Evolutionary conservation across 495 filamentous ascomycete genomes (phyloP), one percentile per base, ranked within the genome.

Genomic region (Lophiostoma macrostomum): DNA sequence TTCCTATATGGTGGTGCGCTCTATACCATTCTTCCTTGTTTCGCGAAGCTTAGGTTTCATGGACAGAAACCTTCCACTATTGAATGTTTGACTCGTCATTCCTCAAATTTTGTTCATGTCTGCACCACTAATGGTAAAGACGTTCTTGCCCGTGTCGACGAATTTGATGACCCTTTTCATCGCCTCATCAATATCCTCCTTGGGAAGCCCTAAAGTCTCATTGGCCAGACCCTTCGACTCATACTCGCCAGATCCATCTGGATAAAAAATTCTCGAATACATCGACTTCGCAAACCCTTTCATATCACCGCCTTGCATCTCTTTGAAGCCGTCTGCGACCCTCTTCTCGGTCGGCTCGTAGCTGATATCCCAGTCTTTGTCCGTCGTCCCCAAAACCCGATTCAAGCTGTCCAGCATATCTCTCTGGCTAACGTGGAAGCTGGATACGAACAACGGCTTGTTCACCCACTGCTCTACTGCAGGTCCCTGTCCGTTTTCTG

Each of bases 181-280:
- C 5, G 64, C 64, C 62, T 79, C 79, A 61, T 85, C 82, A 50
- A 87, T 45, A 53, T 81, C 74, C 68, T 86, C 83, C 56, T 70
- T 65, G 12, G 77, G 72, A 50, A 86, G 59, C 0, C 72, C 78
- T 22, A 86, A 65, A 16, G 72, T 31, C 4, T 63, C 69, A 56
- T 86, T 86, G 11, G 64, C 64, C 50, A 76, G 40, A 0, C 72
- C 71, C 29, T 52, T 72, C 10, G 48, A 50, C 53, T 73, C 71
- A 51, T 66, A 74, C 38, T 80, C 63, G 0, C 74, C 74, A 16
- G 50, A 56, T 0, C 68, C 75, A 41, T 77, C 73, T 13, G 70
- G 69, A 37, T 61, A 79, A 41, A 85, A 85, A 0, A 74, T 51
- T 0, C 74, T 64, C 11, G 72, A 54, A 48, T 85, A 85, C 64